phyloP scores from a whole-genome alignment of 2,329 filamentous ascomycete genomes.

The Aspergillus sp. region DNA sequence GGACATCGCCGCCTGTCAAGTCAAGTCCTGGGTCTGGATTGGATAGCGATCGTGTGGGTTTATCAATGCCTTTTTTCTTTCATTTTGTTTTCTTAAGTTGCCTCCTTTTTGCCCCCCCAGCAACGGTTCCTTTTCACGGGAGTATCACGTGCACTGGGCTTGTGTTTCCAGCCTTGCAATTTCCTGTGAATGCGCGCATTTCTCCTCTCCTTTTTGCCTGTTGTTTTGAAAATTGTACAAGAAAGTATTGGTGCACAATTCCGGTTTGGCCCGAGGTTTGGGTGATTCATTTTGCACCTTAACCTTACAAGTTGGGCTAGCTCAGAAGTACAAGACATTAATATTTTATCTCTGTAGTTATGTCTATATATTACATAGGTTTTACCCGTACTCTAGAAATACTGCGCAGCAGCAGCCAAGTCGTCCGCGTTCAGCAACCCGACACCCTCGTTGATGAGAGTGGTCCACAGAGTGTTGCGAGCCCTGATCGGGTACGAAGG shows the following conservation, averaged over 20 bases:
- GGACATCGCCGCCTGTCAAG: slow-evolving; percentile 17
- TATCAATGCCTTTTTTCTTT: not conserved
- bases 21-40: not conserved
- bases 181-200: not conserved
- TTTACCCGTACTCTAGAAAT: slow-evolving; percentile 23
- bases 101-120: slow-evolving; percentile 1
- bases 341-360: not conserved
- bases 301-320: not conserved
- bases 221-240: too few relatives aligned
- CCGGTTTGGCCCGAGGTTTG: not conserved
- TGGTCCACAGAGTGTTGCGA: slow-evolving; percentile 59
- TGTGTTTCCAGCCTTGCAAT: not conserved
- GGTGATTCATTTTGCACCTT: not conserved
- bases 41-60: not conserved
- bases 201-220: not conserved
- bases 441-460: slow-evolving; percentile 58
- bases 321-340: not conserved
- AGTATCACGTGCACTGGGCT: slow-evolving; percentile 14
- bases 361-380: not conserved
- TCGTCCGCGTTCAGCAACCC: slow-evolving; percentile 66
- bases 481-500: slow-evolving; percentile 60
- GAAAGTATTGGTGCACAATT: not conserved
- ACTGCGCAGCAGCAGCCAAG: slow-evolving; percentile 50
- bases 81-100: slow-evolving; percentile 5
- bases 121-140: slow-evolving; percentile 12